Base-by-base conservation (phyloP, 371 early-diverging fungal genomes). In the Mortierella sp. region DNA sequence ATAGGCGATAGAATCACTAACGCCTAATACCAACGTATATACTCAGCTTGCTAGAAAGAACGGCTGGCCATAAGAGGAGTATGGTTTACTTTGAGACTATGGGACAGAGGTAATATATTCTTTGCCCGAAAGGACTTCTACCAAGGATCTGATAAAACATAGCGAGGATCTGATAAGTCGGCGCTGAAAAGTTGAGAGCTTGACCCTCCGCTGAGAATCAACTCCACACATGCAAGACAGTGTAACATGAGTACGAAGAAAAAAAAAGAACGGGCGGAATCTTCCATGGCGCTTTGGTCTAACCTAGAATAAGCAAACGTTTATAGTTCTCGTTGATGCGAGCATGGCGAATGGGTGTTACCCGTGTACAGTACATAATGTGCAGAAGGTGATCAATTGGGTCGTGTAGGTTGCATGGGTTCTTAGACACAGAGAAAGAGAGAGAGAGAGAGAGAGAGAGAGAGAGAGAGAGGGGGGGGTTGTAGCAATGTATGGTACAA, bases 141-240 rank as follows among this genome's bases (percentile, higher is more conserved):
- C n/a, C 2, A 26, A 68, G 37, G 62, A 68, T 68, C 68, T 68
- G 68, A 61, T 68, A 68, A 61, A 47, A 26, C 24, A 35, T 45
- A 30, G 32, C 30, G 35, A 68, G 49, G 32, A 45, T 30, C 32
- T 24, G 47, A 49, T 65, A 55, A 55, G 55, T 55, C 28, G 55
- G 24, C 55, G 55, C 4, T 28, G 55, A 5, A 28, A 28, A 55
- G 16, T 10, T 52, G 52, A 52, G 22, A 22, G 18, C 5, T 14
- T 47, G 14, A 18, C 5, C 18, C 12, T 47, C 47, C 20, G 47
- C 14, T 18, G 18, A 45, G 12, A 0, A 43, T 43, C 45, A 43
- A 43, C 45, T 18, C 45, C 8, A 11, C 45, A 45, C 45, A 43
- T 43, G 24, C 30, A 28, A 55, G 26, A 55, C n/a, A 54, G 18